These are phyloP conservation scores for Serpula lacrymans DNA, from an alignment of 768 basidiomycete genomes.

Conservation along the genomic window DNA sequence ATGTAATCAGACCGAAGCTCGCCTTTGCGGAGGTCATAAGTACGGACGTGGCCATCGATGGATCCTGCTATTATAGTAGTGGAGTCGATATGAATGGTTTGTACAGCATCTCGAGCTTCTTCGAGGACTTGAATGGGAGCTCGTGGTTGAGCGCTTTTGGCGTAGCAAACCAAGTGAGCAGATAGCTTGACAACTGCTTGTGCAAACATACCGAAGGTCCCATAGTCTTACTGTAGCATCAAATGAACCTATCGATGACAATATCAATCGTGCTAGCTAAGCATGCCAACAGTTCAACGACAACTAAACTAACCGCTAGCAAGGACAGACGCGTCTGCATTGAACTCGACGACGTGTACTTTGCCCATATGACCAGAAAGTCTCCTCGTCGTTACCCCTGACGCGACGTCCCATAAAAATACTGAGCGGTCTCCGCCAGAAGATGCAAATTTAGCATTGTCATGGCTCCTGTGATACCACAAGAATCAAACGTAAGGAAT, in stretches of 20 bases:
- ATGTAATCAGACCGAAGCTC: conserved; percentile 86
- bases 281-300: neutral
- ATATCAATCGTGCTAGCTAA: neutral
- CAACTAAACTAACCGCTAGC: conserved; percentile 64
- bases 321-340: conserved; percentile 79
- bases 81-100: conserved; percentile 65
- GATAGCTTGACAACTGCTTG: conserved; percentile 1
- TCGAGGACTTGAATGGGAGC: conserved; percentile 88
- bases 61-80: conserved; percentile 77
- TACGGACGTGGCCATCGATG: conserved; percentile 88
- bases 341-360: conserved; percentile 88
- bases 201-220: conserved; percentile 72
- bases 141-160: conserved; percentile 64
- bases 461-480: conserved; percentile 59
- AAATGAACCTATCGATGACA: conserved; percentile 66
- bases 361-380: conserved; percentile 89
- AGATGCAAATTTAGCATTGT: conserved; percentile 92
- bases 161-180: neutral
- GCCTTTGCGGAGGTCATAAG: conserved; percentile 94
- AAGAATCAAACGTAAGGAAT: neutral
- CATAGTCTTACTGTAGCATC: conserved; percentile 89
- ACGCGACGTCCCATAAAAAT: conserved; percentile 94
- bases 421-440: conserved; percentile 92
- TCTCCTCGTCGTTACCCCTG: conserved; percentile 78
- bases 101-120: conserved; percentile 85